phyloP scores from a whole-genome alignment of 2,329 filamentous ascomycete species.

The Paracoccidioides lutzii region DNA sequence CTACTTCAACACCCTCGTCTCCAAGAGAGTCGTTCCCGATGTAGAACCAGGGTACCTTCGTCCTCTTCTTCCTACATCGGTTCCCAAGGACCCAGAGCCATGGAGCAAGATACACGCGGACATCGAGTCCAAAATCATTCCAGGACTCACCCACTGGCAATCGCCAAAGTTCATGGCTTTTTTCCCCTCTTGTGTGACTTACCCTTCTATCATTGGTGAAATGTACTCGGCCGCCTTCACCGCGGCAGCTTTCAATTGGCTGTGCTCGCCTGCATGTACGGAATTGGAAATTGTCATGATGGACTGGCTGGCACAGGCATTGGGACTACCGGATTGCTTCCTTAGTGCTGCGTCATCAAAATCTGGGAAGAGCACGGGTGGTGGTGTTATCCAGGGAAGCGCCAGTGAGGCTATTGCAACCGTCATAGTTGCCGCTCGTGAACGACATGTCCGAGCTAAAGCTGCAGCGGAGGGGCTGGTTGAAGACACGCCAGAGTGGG shows the following conservation, averaged over 20 bases:
- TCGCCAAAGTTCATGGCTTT: slow-evolving; percentile 93
- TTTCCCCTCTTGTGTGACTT: slow-evolving; percentile 72
- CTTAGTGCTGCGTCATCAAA: slow-evolving; percentile 41
- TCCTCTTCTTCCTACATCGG: slow-evolving; percentile 58
- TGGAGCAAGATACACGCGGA: slow-evolving; percentile 74
- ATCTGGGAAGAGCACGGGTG: slow-evolving; percentile 47
- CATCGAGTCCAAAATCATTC: slow-evolving; percentile 74
- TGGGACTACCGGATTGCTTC: slow-evolving; percentile 61
- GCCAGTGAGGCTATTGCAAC: slow-evolving; percentile 81
- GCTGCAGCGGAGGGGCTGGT: slow-evolving; percentile 38
- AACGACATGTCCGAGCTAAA: slow-evolving; percentile 56
- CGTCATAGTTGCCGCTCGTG: slow-evolving; percentile 73
- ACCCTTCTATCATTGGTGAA: slow-evolving; percentile 75
- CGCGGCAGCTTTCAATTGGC: slow-evolving; percentile 91
- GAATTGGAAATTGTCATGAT: slow-evolving; percentile 87
- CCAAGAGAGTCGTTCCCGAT: slow-evolving; percentile 59
- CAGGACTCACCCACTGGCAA: slow-evolving; percentile 89
- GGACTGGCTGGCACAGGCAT: slow-evolving; percentile 73
- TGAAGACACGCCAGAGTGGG: slow-evolving; percentile 43
- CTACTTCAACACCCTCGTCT: slow-evolving; percentile 66
- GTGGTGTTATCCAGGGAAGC: slow-evolving; percentile 88
- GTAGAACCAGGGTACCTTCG: slow-evolving; percentile 78
- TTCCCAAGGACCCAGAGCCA: slow-evolving; percentile 52
- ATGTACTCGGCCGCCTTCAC: slow-evolving; percentile 84
- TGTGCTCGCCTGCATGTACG: slow-evolving; percentile 82